Evolutionary conservation across 148 eudicot genomes (phyloP).

Genomic region (Persicaria tinctoria): DNA sequence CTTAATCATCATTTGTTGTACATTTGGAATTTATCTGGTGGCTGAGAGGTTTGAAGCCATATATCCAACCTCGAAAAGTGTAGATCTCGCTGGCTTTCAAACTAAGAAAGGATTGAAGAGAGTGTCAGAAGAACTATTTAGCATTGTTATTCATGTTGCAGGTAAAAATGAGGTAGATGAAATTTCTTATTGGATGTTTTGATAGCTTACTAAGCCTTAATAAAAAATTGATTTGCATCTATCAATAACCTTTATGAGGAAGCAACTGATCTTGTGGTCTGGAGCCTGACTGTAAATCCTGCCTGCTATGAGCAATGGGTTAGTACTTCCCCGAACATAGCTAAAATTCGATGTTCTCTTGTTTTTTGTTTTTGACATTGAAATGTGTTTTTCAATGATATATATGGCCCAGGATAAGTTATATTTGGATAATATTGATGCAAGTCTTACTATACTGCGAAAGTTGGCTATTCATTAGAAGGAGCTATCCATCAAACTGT

Average conservation of each 20-base stretch:
- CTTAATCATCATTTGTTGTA: background rate
- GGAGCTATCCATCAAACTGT: constrained; percentile 29
- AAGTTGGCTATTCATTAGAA: constrained; percentile 36
- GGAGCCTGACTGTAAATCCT: constrained; percentile 50
- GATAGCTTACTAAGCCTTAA: background rate
- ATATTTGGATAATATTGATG: constrained; percentile 41
- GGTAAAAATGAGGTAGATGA: constrained; percentile 29
- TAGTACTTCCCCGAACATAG: constrained; percentile 13
- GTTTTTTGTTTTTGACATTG: background rate
- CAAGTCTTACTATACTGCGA: constrained; percentile 36
- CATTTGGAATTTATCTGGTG: constrained; percentile 17
- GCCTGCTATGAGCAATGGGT: constrained; percentile 67
- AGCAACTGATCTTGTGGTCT: constrained; percentile 36
- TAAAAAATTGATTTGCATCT: constrained; percentile 25
- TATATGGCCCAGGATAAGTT: constrained; percentile 32
- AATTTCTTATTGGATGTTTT: background rate
- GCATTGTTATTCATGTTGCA: constrained; percentile 33
- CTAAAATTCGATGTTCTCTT: background rate
- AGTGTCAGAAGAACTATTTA: constrained; percentile 33
- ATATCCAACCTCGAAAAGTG: constrained; percentile 47
- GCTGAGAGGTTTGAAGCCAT: constrained; percentile 64
- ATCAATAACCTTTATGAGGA: constrained; percentile 36
- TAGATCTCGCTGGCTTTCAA: constrained; percentile 50
- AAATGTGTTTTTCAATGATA: background rate
- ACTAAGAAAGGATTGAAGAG: constrained; percentile 56